phyloP scores from a whole-genome alignment of 2,329 filamentous ascomycete genomes.

The Alternaria gaisen region DNA sequence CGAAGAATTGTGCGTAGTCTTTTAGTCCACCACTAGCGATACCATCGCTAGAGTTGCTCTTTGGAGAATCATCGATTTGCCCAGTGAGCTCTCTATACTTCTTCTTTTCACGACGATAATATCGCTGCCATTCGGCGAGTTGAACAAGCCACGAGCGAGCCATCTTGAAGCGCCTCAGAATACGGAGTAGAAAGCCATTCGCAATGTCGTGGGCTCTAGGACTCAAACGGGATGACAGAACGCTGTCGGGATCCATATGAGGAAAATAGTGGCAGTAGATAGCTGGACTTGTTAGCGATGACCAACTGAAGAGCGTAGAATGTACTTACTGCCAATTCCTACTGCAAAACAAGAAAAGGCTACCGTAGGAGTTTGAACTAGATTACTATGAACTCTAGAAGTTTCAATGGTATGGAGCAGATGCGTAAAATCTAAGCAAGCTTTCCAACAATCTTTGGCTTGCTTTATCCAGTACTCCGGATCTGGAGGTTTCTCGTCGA shows the following conservation, averaged over 20 bases:
- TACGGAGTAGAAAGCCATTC: constrained; percentile 25
- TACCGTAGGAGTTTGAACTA: constrained; percentile 73
- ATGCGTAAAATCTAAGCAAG: constrained; percentile 70
- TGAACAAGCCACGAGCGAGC: constrained; percentile 22
- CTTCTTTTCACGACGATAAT: constrained; percentile 20
- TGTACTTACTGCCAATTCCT: constrained; percentile 63
- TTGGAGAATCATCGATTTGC: constrained; percentile 26
- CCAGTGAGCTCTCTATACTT: constrained; percentile 26
- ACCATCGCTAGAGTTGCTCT: constrained; percentile 28
- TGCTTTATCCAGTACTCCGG: constrained; percentile 68
- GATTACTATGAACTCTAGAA: constrained; percentile 61
- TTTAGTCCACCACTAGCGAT: constrained; percentile 28
- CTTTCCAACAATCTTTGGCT: constrained; percentile 69
- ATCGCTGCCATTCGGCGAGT: constrained; percentile 17
- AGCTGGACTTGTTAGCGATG: constrained; percentile 43
- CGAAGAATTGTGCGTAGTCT: constrained; percentile 27
- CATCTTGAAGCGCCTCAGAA: constrained; percentile 26
- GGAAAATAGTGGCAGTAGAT: constrained; percentile 74
- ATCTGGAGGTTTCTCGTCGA: constrained; percentile 15
- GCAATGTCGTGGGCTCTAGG: constrained; percentile 30
- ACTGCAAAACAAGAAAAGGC: constrained; percentile 74
- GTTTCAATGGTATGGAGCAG: constrained; percentile 62
- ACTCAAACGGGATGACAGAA: constrained; percentile 53
- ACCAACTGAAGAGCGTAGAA: neutral
- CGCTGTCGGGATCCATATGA: constrained; percentile 69